Conservation (phyloP, 441 rosid genomes). For the Adansonia madagascariensis region DNA sequence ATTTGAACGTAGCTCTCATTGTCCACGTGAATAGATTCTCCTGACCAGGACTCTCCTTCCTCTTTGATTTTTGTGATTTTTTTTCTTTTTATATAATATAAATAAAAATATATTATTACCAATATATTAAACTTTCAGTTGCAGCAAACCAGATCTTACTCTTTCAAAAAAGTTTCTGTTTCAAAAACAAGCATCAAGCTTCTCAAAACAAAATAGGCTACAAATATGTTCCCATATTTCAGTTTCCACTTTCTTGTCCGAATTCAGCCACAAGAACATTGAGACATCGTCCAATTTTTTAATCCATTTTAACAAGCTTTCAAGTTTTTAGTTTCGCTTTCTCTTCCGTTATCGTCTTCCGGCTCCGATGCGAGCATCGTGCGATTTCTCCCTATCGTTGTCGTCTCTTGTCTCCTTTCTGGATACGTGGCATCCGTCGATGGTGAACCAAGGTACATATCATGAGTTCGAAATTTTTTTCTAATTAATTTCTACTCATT, state of each 20-base stretch:
- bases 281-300: not conserved
- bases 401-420: not conserved
- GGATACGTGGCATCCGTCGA: not conserved
- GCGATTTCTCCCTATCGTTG: not conserved
- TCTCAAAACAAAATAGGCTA: not conserved
- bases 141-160: conserved; percentile 15
- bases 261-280: not conserved
- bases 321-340: not conserved
- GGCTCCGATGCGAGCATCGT: not conserved
- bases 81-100: not conserved
- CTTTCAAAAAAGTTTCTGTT: not conserved
- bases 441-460: conserved; percentile 9
- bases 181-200: not conserved
- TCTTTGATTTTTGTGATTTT: not conserved
- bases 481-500: not conserved
- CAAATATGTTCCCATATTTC: not conserved
- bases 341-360: not conserved
- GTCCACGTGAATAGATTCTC: conserved; percentile 44
- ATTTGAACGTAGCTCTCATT: conserved; percentile 17
- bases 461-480: not conserved
- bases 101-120: too few species aligned
- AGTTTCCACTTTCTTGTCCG: not conserved
- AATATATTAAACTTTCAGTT: too few species aligned
- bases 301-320: not conserved
- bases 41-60: not conserved